Evolutionary conservation across 352 stramenopile species (phyloP), one percentile per base, ranked within the genome.

Genomic region (Aphanomyces euteiches): DNA sequence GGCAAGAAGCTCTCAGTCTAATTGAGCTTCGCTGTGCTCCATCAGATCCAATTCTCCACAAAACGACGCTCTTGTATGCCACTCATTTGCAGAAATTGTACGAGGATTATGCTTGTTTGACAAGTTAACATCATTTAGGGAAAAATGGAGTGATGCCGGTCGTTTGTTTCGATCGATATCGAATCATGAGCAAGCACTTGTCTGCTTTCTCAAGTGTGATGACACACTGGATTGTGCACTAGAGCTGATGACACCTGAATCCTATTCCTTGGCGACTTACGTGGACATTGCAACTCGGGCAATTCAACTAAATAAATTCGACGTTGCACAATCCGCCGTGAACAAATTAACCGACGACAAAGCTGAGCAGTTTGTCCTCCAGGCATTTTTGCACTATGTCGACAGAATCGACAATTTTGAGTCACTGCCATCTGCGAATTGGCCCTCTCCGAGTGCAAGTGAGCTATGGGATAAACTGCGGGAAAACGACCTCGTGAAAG

Each of bases 1-100:
- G 78, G 64, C 67, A 66, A 2, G 86, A 93, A 81, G 86, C 86
- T 2, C 64, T 91, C 12, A 78, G 77, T 4, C 73, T 93, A 28
- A 78, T 84, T 66, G 54, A 73, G 34, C 75, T 78, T 28, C 77
- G 79, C 7, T 75, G 88, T 19, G 78, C 80, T 12, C 54, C 75
- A 3, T 60, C 56, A 10, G 79, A 90, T 47, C 67, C 75, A 13
- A 64, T 90, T 1, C 56, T 85, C 12, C n/a, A 74, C 3, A 70
- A 78, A 13, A 83, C 75, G 0, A 57, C 79, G 71, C 75, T 77
- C 72, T 73, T 76, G 36, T 85, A 84, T 40, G 75, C 72, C 1
- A 60, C 37, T 19, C 54, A 70, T 28, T 47, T 70, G 47, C 13
- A 70, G 28, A 8, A 12, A 47, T 36, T 15, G 64, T 70, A 63